Evolutionary conservation across 179 eudicot species (phyloP).

Genomic region (Carnegiea gigantea): DNA sequence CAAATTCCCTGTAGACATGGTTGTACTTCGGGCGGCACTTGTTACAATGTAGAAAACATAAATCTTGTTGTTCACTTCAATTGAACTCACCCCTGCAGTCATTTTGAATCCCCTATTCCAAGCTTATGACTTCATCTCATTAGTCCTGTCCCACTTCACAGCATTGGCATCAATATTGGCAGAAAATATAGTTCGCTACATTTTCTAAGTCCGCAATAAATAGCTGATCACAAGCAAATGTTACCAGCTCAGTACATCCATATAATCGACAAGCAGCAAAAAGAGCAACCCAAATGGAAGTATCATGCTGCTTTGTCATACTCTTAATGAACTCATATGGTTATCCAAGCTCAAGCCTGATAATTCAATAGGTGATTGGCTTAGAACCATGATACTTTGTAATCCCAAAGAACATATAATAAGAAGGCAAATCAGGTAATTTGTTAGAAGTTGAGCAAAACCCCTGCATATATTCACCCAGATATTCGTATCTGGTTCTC

Average conservation of each 20-base stretch:
- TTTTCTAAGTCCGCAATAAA: background rate
- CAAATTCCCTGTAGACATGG: too few relatives aligned
- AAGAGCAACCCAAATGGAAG: background rate
- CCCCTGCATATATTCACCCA: background rate
- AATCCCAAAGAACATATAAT: too few relatives aligned
- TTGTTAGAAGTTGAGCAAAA: background rate
- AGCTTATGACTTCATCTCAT: background rate
- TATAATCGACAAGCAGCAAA: background rate
- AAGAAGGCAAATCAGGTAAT: background rate
- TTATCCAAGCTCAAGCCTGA: background rate
- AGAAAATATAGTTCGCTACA: background rate
- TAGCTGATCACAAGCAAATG: background rate
- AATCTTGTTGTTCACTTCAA: background rate
- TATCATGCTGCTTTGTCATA: background rate
- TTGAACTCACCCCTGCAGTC: background rate
- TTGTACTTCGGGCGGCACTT: too few relatives aligned
- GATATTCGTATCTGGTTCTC: background rate
- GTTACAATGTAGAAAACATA: too few relatives aligned
- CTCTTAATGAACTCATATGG: background rate
- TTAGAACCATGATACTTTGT: background rate
- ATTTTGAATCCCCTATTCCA: background rate
- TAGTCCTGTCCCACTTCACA: background rate
- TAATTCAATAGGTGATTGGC: background rate
- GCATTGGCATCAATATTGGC: background rate
- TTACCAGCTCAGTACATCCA: background rate